phyloP scores from a whole-genome alignment of 805 yeast species.

The Cyberlindnera japonica region DNA sequence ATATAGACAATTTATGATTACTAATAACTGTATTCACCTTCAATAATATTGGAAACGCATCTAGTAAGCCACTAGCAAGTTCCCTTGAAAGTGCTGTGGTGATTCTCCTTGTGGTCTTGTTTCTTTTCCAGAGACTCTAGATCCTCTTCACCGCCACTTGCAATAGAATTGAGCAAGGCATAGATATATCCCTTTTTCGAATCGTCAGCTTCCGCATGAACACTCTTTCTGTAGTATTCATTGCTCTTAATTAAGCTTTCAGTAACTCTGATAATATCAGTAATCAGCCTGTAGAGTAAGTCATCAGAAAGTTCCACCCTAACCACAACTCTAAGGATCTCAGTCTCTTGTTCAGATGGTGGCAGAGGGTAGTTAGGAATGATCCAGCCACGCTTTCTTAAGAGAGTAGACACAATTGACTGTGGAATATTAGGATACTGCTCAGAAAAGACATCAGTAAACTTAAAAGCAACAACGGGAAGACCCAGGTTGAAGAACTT shows the following conservation, averaged over 20 bases:
- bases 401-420: slow-evolving; percentile 61
- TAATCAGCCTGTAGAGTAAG: slow-evolving; percentile 60
- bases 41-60: too few relatives aligned
- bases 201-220: slow-evolving; percentile 13
- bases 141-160: slow-evolving; percentile 52
- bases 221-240: slow-evolving; percentile 26
- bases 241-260: slow-evolving; percentile 51
- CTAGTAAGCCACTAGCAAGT: too few relatives aligned
- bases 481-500: slow-evolving; percentile 64
- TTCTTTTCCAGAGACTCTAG: slow-evolving; percentile 11
- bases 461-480: slow-evolving; percentile 86
- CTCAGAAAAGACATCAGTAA: slow-evolving; percentile 52
- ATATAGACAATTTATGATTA: too few relatives aligned
- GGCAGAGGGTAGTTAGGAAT: slow-evolving; percentile 88
- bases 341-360: slow-evolving; percentile 48
- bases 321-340: slow-evolving; percentile 82
- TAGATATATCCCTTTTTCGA: slow-evolving; percentile 36
- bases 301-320: slow-evolving; percentile 62
- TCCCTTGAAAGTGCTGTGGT: slow-evolving; percentile 29
- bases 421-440: slow-evolving; percentile 82
- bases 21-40: too few relatives aligned
- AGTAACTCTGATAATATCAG: slow-evolving; percentile 50
- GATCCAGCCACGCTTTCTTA: slow-evolving; percentile 81
- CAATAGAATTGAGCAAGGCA: slow-evolving; percentile 48
- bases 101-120: slow-evolving; percentile 22